Conservation (phyloP, 2,329 filamentous ascomycete species). For the Ophiostoma sp. region DNA sequence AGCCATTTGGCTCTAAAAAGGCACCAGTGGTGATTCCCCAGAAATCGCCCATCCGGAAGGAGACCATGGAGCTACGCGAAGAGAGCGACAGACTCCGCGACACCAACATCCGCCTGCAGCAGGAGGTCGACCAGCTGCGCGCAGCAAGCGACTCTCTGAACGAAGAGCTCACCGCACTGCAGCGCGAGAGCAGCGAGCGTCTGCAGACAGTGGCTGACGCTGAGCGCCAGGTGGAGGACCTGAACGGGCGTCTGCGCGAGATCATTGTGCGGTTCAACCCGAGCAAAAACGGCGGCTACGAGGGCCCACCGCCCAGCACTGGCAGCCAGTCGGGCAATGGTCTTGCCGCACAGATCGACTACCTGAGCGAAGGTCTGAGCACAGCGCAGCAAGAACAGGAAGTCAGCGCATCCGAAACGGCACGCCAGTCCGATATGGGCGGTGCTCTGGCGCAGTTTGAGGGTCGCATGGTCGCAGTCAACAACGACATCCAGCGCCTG, state of each 20-base stretch:
- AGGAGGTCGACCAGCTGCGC: conserved; percentile 33
- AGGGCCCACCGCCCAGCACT: conserved; percentile 39
- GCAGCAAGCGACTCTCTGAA: conserved; percentile 35
- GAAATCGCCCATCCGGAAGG: conserved; percentile 34
- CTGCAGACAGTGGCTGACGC: conserved; percentile 54
- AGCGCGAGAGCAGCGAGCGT: conserved; percentile 36
- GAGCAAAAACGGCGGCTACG: conserved; percentile 44
- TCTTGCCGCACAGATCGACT: conserved; percentile 58
- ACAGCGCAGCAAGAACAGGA: conserved; percentile 56
- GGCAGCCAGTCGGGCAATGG: conserved; percentile 43
- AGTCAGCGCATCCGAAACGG: conserved; percentile 21
- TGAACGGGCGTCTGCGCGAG: conserved; percentile 63
- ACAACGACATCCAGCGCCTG: conserved; percentile 57
- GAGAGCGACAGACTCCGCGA: conserved; percentile 35
- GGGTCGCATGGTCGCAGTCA: conserved; percentile 56
- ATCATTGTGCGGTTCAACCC: conserved; percentile 62
- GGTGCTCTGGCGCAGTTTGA: conserved; percentile 41
- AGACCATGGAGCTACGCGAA: conserved; percentile 46
- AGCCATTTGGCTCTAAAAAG: conserved; percentile 42
- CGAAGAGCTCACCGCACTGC: conserved; percentile 37
- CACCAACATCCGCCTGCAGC: conserved; percentile 28
- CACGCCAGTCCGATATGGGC: conserved; percentile 29
- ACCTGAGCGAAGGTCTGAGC: conserved; percentile 61
- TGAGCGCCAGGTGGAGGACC: conserved; percentile 59
- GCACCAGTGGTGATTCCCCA: neutral